Percentiles rank a stretch among this genome's conserved stretches.
Evolutionary conservation across 768 basidiomycete species (phyloP).

Genomic region (Lactifluus volemus): DNA sequence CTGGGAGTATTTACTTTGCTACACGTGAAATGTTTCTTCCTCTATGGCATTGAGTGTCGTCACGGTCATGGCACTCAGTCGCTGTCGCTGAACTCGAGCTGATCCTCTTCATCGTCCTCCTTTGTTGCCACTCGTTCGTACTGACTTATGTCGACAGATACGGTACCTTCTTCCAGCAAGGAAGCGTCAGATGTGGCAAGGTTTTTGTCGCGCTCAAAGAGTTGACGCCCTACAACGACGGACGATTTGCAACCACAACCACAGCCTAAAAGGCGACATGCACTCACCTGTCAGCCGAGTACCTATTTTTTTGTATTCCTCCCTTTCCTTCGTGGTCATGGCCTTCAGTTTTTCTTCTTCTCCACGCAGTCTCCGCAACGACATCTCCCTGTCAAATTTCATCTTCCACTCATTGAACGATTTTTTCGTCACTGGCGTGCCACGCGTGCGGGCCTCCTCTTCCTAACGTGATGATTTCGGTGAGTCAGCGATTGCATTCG

Average conservation of each 20-base stretch:
- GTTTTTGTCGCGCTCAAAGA: conserved; percentile 78
- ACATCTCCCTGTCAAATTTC: conserved; percentile 65
- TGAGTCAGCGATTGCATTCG: not conserved
- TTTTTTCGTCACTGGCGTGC: conserved; percentile 82
- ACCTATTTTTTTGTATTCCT: conserved; percentile 63
- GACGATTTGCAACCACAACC: conserved; percentile 2
- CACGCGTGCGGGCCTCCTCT: conserved; percentile 78
- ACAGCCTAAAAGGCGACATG: not conserved
- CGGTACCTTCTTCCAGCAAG: conserved; percentile 75
- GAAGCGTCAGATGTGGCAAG: conserved; percentile 67
- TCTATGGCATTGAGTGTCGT: not conserved
- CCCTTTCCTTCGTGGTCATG: conserved; percentile 71
- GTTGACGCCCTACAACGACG: conserved; percentile 63
- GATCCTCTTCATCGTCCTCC: conserved; percentile 58
- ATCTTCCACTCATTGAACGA: conserved; percentile 77
- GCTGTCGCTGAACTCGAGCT: conserved; percentile 77
- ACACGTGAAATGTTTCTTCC: conserved; percentile 4
- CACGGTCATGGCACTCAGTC: conserved; percentile 39
- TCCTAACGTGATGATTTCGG: conserved; percentile 40
- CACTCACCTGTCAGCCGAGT: conserved; percentile 61
- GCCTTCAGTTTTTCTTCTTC: conserved; percentile 73
- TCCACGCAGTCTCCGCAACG: conserved; percentile 47
- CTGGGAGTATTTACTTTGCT: conserved; percentile 6
- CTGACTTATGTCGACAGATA: conserved; percentile 83
- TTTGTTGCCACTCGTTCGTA: conserved; percentile 59